Evolutionary conservation across 768 basidiomycete genomes (phyloP).

Genomic region (Boletus bicolor): DNA sequence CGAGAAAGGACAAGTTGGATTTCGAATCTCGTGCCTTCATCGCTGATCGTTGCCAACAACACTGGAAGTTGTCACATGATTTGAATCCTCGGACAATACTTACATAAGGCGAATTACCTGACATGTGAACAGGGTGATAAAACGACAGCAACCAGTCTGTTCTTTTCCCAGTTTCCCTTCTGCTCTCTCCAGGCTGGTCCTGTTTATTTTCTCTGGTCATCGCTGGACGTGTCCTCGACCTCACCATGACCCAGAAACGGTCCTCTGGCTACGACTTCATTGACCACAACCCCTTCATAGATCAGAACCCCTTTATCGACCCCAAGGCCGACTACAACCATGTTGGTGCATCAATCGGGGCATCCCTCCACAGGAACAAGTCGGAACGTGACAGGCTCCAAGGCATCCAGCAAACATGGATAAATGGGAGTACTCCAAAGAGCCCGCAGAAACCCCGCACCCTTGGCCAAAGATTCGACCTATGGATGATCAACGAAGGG

Average conservation of each 20-base stretch:
- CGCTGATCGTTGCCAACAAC: background rate
- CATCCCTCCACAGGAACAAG: slow-evolving; percentile 78
- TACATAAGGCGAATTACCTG: too few species aligned
- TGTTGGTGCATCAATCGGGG: slow-evolving; percentile 26
- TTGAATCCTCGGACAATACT: too few species aligned
- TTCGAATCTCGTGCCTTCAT: slow-evolving; percentile 3
- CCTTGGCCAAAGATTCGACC: slow-evolving; percentile 45
- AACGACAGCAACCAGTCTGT: slow-evolving; percentile 1
- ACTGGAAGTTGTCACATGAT: background rate
- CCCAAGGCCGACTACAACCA: slow-evolving; percentile 27
- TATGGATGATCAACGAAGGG: slow-evolving; percentile 97
- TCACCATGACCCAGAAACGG: slow-evolving; percentile 39
- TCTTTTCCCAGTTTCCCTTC: background rate
- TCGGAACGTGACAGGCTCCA: slow-evolving; percentile 81
- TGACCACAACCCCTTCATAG: slow-evolving; percentile 47
- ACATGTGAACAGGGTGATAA: background rate
- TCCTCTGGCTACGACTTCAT: slow-evolving; percentile 69
- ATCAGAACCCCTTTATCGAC: slow-evolving; percentile 49
- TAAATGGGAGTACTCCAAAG: slow-evolving; percentile 28
- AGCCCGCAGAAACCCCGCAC: slow-evolving; percentile 38
- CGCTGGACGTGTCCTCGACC: slow-evolving; percentile 17
- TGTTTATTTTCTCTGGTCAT: slow-evolving; percentile 11
- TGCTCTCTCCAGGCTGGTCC: slow-evolving; percentile 27
- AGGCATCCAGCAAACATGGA: slow-evolving; percentile 69
- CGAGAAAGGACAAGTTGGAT: slow-evolving; percentile 45